Evolutionary conservation across 2,329 filamentous ascomycete species (phyloP), one percentile per base, ranked within the genome.

Genomic region (Ascosphaera aggregata): DNA sequence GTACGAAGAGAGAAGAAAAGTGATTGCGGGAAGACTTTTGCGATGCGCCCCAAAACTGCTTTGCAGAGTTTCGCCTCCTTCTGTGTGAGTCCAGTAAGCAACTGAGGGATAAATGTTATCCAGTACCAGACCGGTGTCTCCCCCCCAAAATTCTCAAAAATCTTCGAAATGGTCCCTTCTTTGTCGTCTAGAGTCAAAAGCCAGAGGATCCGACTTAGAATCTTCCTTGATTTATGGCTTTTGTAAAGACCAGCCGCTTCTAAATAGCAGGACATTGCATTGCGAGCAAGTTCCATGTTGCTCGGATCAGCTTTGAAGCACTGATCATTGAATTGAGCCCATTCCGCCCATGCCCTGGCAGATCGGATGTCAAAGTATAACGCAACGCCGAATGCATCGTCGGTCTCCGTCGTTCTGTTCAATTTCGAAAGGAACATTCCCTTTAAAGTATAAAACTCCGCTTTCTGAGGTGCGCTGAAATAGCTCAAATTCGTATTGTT

Each of bases 401-500:
- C 85, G 3, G 89, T 85, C 43, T 98, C 89, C 2, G 80, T 77
- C 53, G 84, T 84, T 49, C 94, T 80, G 41, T 76, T 76, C 8
- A 98, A 68, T 56, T 93, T 94, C 54, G 91, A 89, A 35, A 95
- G 64, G 65, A 98, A 98, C 89, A 98, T 98, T 44, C 89, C 89
- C 67, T 98, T 98, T 40, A 98, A 69, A 0, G 89, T 98, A 63
- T 94, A 98, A 60, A 98, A 98, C 55, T 98, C 89, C 7, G 89
- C 89, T 60, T 98, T 98, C 56, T 98, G 89, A 51, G 85, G 78
- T 2, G 78, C 71, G 44, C 84, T 91, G 57, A 98, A 98, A 63
- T 98, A 98, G 56, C 92, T 94, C 41, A 99, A 71, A 49, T 99
- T 98, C 27, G 89, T 99, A 49, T 98, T 99, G 59, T 98, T 98